These are phyloP conservation scores for Botryotinia calthae DNA, from an alignment of 2,329 filamentous ascomycete genomes.

Conservation along the genomic window DNA sequence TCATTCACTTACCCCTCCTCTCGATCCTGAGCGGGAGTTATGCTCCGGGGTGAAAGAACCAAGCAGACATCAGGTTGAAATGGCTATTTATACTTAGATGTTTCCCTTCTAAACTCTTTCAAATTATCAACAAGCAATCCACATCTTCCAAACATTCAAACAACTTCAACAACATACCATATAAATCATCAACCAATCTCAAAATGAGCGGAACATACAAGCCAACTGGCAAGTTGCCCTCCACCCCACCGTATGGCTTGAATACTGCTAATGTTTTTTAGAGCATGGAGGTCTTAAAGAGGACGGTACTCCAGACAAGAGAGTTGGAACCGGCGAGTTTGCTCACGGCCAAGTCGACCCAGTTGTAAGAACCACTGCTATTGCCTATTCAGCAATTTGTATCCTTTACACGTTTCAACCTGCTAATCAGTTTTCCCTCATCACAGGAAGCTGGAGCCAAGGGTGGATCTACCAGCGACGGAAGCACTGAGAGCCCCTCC, in stretches of 20 bases:
- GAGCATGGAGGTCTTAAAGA: conserved; percentile 45
- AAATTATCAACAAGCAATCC: neutral
- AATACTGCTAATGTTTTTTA: conserved; percentile 23
- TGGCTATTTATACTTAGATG: conserved; percentile 1
- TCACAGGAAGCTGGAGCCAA: neutral
- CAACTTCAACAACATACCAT: neutral
- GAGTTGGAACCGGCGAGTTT: conserved; percentile 41
- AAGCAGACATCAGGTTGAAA: neutral
- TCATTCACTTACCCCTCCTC: neutral
- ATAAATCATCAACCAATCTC: conserved; percentile 12
- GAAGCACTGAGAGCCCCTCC: neutral
- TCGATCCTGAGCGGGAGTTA: neutral
- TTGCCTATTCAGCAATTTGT: conserved; percentile 10
- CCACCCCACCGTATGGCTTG: neutral
- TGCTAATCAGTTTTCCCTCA: neutral
- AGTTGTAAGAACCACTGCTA: neutral
- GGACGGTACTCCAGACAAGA: conserved; percentile 44
- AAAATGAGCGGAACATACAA: conserved; percentile 26
- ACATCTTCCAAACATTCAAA: neutral
- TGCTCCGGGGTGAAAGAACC: neutral
- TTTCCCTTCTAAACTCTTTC: neutral
- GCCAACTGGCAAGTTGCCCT: conserved; percentile 23
- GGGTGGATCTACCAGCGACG: neutral
- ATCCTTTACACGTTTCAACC: neutral
- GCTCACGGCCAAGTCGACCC: conserved; percentile 10